A percentile compares a stretch with the other conserved stretches of the same genome.
These are phyloP conservation scores for Rubroboletus satanas DNA, from an alignment of 768 basidiomycete genomes.

Conservation along the genomic window DNA sequence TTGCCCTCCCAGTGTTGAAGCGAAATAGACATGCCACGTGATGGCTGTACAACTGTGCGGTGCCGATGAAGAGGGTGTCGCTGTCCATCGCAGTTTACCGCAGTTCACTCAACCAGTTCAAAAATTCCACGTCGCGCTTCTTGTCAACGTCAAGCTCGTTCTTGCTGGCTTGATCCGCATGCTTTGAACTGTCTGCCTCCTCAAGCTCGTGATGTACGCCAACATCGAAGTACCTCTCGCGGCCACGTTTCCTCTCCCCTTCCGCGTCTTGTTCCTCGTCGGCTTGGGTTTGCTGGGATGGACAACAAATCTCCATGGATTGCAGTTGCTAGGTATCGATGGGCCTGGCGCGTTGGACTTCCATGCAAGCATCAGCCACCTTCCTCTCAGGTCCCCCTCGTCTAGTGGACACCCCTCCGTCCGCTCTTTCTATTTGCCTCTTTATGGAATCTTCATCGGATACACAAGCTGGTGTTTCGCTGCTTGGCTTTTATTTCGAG, in stretches of 20 bases:
- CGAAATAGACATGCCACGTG: neutral
- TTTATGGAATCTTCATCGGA: constrained; percentile 63
- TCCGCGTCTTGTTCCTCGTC: constrained; percentile 78
- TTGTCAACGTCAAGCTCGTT: neutral
- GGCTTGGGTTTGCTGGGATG: constrained; percentile 83
- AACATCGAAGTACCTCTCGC: constrained; percentile 46
- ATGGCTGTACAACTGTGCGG: neutral
- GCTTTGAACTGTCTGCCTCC: neutral
- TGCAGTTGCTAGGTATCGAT: constrained; percentile 72
- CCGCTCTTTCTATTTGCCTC: constrained; percentile 46
- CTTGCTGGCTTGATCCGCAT: constrained; percentile 1
- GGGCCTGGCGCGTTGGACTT: constrained; percentile 68
- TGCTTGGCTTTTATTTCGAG: constrained; percentile 69
- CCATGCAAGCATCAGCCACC: constrained; percentile 6
- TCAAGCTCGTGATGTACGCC: constrained; percentile 30
- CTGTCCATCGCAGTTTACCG: neutral
- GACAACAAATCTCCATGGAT: constrained; percentile 89
- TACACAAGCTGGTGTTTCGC: constrained; percentile 59
- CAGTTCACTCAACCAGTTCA: neutral
- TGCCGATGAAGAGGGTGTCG: neutral
- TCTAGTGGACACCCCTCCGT: constrained; percentile 26
- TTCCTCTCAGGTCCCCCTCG: constrained; percentile 22
- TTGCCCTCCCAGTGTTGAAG: too few relatives aligned
- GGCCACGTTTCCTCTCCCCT: constrained; percentile 80
- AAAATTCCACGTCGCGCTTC: neutral